Evolutionary conservation across 257 asterid species (phyloP), one percentile per base, ranked within the genome.

Genomic region (Plectranthus barbatus): DNA sequence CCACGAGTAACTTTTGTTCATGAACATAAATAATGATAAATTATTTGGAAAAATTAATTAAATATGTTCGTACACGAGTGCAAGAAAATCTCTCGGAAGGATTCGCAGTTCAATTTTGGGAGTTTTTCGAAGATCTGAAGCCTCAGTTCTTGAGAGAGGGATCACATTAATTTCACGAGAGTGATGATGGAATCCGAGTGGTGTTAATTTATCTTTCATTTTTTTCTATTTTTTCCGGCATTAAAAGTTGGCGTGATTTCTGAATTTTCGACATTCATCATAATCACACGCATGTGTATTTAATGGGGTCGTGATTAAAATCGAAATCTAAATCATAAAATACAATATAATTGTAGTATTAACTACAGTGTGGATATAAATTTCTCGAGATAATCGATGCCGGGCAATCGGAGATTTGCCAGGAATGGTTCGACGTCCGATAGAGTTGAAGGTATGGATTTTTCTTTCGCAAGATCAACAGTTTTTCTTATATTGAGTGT

Each of bases 351-450:
- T 54, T 15, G 13, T 69, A 47, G 66, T 50, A 63, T 74, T 48
- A 29, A 60, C 60, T 42, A 46, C 52, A 53, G 55, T 55, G 73
- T 64, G 23, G 34, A 17, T 57, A 63, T 34, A 62, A 58, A 45
- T 67, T 58, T 33, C 21, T 44, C 9, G 58, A 55, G n/a, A 55
- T 13, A 60, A 68, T 62, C 82, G 81, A 81, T 81, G 86, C 81
- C 83, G 69, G 86, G 72, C 33, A 77, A 77, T 74, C 74, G 72
- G 70, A 80, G 63, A 66, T 14, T 74, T 59, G 74, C 56, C 71
- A 75, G 74, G 78, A 78, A 78, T 63, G 78, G 74, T 66, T 66
- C 80, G 34, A 60, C 68, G 61, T 15, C 79, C 73, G 83, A 68
- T 36, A 61, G 64, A 64, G 75, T 66, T 51, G 80, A 70, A 73